Percentiles rank a stretch among this genome's conserved stretches.
Conservation (phyloP, 2,329 filamentous ascomycete species). For the Boeremia exigua region DNA sequence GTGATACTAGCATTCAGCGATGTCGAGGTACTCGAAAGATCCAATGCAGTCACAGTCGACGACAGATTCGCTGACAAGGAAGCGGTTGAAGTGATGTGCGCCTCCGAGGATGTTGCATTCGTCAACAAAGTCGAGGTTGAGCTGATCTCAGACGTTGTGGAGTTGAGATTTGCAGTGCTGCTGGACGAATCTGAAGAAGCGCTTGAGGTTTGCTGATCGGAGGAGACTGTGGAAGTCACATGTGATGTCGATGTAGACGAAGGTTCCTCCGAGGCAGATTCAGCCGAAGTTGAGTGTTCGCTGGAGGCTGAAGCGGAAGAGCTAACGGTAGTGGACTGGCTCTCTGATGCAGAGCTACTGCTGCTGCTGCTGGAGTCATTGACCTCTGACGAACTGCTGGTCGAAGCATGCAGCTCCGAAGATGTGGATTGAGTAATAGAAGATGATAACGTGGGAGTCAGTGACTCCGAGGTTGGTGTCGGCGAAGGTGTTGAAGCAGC, state of each 20-base stretch:
- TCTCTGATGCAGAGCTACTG: not conserved
- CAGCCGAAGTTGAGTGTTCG: not conserved
- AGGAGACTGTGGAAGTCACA: not conserved
- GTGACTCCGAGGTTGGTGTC: not conserved
- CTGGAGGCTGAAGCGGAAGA: not conserved
- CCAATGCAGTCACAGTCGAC: not conserved
- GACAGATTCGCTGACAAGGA: not conserved
- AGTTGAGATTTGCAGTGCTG: not conserved
- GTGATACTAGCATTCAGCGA: not conserved
- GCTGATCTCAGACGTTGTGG: not conserved
- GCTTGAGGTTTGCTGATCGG: not conserved
- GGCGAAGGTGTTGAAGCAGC: not conserved
- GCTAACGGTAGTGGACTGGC: too few species aligned
- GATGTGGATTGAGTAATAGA: not conserved
- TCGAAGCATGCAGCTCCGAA: not conserved
- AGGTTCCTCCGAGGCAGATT: not conserved
- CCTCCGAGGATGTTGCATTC: not conserved
- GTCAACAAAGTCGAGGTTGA: not conserved
- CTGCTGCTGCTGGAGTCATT: not conserved
- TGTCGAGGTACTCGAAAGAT: not conserved
- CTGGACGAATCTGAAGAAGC: not conserved
- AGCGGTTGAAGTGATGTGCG: not conserved
- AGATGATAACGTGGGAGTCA: not conserved
- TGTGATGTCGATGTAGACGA: not conserved
- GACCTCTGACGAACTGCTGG: not conserved